Percentiles rank a stretch among this genome's conserved stretches.
Evolutionary conservation across 805 yeast species (phyloP).

Genomic region (Saccharomycopsis malanga): DNA sequence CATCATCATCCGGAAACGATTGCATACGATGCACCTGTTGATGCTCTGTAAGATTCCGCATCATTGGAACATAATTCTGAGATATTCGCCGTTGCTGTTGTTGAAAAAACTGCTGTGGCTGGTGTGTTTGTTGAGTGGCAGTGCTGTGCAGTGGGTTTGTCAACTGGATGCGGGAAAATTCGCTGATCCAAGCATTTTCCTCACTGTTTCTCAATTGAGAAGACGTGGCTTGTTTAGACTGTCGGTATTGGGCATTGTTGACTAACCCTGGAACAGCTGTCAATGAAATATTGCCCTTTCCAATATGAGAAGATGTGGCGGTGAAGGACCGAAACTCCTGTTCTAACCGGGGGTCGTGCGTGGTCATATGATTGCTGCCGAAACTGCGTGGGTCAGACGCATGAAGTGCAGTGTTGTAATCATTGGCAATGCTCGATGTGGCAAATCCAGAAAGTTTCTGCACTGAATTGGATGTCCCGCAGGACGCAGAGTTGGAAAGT

Average conservation of each 20-base stretch:
- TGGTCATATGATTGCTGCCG: slow-evolving; percentile 7
- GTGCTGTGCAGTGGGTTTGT: not conserved
- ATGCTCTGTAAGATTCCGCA: slow-evolving; percentile 13
- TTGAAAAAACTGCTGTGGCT: not conserved
- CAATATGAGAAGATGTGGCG: not conserved
- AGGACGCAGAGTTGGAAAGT: slow-evolving; percentile 13
- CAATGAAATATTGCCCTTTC: slow-evolving; percentile 9
- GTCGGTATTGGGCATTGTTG: no score
- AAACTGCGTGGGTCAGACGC: not conserved
- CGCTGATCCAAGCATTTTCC: slow-evolving; percentile 8
- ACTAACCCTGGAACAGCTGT: no score
- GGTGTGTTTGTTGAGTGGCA: no score
- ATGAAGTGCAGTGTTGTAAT: not conserved
- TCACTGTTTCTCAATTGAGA: slow-evolving; percentile 3
- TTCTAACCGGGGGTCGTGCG: slow-evolving; percentile 10
- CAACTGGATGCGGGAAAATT: not conserved
- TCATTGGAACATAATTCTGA: slow-evolving; percentile 7
- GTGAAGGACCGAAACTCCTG: slow-evolving; percentile 10
- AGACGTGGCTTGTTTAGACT: no score
- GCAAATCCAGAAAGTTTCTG: slow-evolving; percentile 13
- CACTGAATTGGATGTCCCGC: slow-evolving; percentile 18
- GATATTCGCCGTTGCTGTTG: no score
- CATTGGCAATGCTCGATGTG: not conserved
- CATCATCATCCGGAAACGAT: slow-evolving; percentile 9
- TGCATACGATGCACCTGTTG: slow-evolving; percentile 14